These are phyloP conservation scores for Amorphotheca resinae DNA, from an alignment of 495 filamentous ascomycete species.

Conservation along the genomic window DNA sequence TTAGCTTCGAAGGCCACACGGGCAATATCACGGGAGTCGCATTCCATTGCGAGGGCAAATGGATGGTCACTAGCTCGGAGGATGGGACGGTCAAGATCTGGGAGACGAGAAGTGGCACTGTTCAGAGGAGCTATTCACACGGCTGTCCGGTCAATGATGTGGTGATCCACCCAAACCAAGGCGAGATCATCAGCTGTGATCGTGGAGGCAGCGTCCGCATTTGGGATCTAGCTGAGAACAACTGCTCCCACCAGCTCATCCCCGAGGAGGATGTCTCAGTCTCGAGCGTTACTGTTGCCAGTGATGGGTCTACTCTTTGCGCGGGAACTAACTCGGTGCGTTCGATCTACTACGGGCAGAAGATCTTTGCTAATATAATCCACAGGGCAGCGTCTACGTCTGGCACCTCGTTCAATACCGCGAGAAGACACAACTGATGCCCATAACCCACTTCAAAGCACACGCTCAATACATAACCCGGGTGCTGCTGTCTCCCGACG, in stretches of 20 bases:
- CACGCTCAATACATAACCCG: constrained; percentile 92
- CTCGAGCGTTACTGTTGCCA: constrained; percentile 88
- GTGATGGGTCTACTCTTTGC: constrained; percentile 85
- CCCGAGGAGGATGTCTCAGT: constrained; percentile 92
- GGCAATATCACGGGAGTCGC: constrained; percentile 92
- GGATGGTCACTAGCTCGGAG: constrained; percentile 99
- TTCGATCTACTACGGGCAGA: too few species aligned
- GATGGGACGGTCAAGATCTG: constrained; percentile 97
- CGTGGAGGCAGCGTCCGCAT: constrained; percentile 84
- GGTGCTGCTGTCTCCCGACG: constrained; percentile 90
- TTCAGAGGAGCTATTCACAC: constrained; percentile 89
- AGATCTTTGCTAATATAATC: constrained; percentile 1
- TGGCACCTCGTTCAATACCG: constrained; percentile 81
- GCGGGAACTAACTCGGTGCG: constrained; percentile 85
- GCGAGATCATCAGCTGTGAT: constrained; percentile 93
- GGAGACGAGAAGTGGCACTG: constrained; percentile 79
- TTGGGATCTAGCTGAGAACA: constrained; percentile 95
- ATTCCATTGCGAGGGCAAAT: constrained; percentile 97
- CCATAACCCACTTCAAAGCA: constrained; percentile 83
- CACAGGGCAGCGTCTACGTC: constrained; percentile 87
- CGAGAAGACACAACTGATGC: constrained; percentile 78
- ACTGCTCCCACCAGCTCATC: constrained; percentile 90
- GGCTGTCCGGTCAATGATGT: constrained; percentile 84
- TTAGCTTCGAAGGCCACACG: constrained; percentile 91
- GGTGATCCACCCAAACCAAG: constrained; percentile 97